These are phyloP conservation scores for Lachnellula arida DNA, from an alignment of 2,329 filamentous ascomycete genomes.

Conservation along the genomic window DNA sequence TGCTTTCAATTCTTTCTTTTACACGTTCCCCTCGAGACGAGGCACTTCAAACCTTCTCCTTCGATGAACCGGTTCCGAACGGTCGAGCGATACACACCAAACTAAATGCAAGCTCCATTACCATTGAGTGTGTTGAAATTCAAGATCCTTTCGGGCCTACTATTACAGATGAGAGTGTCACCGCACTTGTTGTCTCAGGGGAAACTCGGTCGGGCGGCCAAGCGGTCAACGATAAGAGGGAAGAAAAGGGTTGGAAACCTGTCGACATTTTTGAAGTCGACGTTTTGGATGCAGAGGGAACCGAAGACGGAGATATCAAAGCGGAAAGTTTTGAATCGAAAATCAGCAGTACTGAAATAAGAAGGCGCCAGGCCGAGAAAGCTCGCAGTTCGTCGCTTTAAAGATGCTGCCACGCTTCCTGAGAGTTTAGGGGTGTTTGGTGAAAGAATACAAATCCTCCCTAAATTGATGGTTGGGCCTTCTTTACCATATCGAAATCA, in stretches of 20 bases:
- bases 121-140: constrained; percentile 77
- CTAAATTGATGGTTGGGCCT: background rate
- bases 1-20: constrained; percentile 56
- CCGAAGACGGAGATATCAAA: constrained; percentile 38
- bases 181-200: constrained; percentile 77
- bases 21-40: constrained; percentile 34
- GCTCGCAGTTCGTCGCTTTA: constrained; percentile 18
- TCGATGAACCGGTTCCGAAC: constrained; percentile 32
- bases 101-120: constrained; percentile 56
- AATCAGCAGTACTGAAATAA: constrained; percentile 87
- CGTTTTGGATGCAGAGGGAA: constrained; percentile 68
- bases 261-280: constrained; percentile 86
- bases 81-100: constrained; percentile 50
- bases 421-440: background rate
- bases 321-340: constrained; percentile 69
- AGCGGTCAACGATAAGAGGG: constrained; percentile 80
- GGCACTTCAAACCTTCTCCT: constrained; percentile 28
- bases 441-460: background rate
- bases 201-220: constrained; percentile 82
- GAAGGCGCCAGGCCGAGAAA: constrained; percentile 41
- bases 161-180: constrained; percentile 72
- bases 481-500: background rate
- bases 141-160: constrained; percentile 88
- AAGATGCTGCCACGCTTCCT: background rate
- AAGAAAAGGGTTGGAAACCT: constrained; percentile 67